These are phyloP conservation scores for Hibiscus syriacus DNA, from an alignment of 345 rosid species.

Conservation along the genomic window DNA sequence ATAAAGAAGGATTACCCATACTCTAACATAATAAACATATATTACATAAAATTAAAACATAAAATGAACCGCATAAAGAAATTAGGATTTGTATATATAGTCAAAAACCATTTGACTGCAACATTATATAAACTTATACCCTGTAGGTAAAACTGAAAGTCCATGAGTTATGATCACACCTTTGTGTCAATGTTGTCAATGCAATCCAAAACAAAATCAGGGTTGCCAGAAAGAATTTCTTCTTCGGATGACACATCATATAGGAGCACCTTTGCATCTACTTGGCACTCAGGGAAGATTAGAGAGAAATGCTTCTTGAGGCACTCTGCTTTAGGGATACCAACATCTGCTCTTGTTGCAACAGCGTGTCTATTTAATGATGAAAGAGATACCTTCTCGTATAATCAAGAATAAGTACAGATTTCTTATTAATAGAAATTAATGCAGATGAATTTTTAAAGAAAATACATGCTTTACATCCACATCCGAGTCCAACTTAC, in stretches of 20 bases:
- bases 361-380: conserved; percentile 92
- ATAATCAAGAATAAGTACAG: conserved; percentile 23
- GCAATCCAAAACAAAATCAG: conserved; percentile 97
- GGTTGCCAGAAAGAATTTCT: conserved; percentile 78
- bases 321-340: conserved; percentile 80
- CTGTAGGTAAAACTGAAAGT: not conserved
- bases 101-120: not conserved
- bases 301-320: conserved; percentile 84
- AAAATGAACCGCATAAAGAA: not conserved
- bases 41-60: not conserved
- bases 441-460: not conserved
- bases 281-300: conserved; percentile 75
- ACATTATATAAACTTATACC: not conserved
- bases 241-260: conserved; percentile 85
- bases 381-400: conserved; percentile 81
- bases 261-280: conserved; percentile 72
- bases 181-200: conserved; percentile 95
- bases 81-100: not conserved
- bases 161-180: conserved; percentile 31
- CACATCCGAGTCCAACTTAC: not conserved
- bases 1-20: not conserved
- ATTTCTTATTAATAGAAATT: not conserved
- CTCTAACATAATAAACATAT: not conserved
- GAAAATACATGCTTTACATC: not conserved
- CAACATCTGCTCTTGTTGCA: conserved; percentile 96